Base-by-base conservation (phyloP, 306 rosid genomes). In the Trifolium dubium region DNA sequence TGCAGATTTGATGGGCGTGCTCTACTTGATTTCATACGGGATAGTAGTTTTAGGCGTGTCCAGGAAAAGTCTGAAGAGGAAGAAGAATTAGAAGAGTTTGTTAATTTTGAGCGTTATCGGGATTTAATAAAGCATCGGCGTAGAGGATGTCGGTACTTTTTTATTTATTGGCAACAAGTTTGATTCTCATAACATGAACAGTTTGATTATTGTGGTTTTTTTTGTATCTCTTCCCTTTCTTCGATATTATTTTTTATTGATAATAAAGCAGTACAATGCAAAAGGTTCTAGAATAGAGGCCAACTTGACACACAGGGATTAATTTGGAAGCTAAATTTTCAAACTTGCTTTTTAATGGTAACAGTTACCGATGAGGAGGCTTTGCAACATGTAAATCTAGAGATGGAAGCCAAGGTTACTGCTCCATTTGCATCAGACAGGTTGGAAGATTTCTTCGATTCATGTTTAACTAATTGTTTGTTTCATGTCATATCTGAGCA, bases 81-180 rank as follows among this genome's bases (percentile, higher is more conserved):
- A 82, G 96, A 94, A 86, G 99, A 94, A 80, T 80, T 94, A 90
- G 97, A 92, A 86, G 99, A 94, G 97, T 92, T 88, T 92, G 99
- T 94, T 92, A 94, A 92, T 88, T 94, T 94, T 94, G 96, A 94
- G 97, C 96, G 99, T 88, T 94, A 89, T 84, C 96, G 97, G 94
- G 99, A 94, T 92, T 94, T 94, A 88, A 79, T 94, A 89, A 94
- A 92, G 97, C 98, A 92, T 89, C 98, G 87, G 71, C 97, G 94
- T 85, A 92, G 99, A 94, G 99, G 99, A 94, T 94, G 98, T 92
- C 95, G 97, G 99, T 94, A 94, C 96, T 90, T 94, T 85, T 91
- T 85, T 43, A 78, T 84, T 81, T 86, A 69, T 30, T 69, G 75
- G 79, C 77, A 65, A 74, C 50, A 83, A 73, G 75, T 81, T 84